Evolutionary conservation across 371 early-diverging fungal genomes (phyloP).

Genomic region (Rhizomucor miehei): DNA sequence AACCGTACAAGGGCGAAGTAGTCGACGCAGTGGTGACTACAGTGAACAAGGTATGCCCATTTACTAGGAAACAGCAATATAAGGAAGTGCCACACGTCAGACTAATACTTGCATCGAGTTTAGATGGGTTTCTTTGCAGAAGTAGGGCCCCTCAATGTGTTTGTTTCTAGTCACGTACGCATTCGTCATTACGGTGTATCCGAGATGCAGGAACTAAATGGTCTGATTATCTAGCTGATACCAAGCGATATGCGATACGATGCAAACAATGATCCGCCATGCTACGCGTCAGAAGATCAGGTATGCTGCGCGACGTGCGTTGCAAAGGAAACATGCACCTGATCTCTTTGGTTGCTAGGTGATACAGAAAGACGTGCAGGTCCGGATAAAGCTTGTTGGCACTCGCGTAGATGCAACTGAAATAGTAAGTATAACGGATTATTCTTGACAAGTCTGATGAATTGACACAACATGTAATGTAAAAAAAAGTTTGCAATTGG

Average conservation of each 20-base stretch:
- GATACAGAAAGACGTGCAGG: conserved; percentile 85
- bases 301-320: conserved; percentile 25
- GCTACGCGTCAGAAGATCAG: conserved; percentile 83
- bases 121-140: conserved; percentile 97
- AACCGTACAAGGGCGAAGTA: conserved; percentile 97
- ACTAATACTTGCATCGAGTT: not conserved
- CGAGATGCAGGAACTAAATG: not conserved
- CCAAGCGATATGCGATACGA: conserved; percentile 90
- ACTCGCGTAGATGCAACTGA: conserved; percentile 92
- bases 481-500: conserved; percentile 80
- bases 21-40: conserved; percentile 94
- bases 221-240: conserved; percentile 62
- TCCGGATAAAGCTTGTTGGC: conserved; percentile 94
- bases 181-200: conserved; percentile 1
- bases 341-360: conserved; percentile 34
- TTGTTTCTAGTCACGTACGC: conserved; percentile 90
- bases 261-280: conserved; percentile 82
- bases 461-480: not conserved
- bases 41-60: conserved; percentile 80
- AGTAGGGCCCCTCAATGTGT: conserved; percentile 96
- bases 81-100: not conserved
- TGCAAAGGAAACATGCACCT: not conserved
- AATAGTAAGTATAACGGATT: conserved; percentile 66
- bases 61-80: too few species aligned
- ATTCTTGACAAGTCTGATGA: conserved; percentile 1